Conservation (phyloP, 2,329 filamentous ascomycete genomes). For the Neospermospora avenae region DNA sequence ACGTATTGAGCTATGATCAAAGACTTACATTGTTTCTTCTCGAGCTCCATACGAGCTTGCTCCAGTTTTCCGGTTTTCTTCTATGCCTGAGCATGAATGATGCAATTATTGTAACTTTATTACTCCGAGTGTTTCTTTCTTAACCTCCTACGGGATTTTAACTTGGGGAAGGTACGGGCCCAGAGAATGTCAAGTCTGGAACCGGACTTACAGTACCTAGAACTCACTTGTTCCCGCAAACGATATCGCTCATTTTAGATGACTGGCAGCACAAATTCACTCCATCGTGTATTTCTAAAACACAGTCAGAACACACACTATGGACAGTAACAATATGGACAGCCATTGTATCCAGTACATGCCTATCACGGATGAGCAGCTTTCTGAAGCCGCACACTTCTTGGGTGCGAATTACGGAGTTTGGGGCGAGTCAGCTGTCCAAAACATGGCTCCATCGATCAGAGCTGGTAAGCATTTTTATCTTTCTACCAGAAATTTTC, state of each 20-base stretch:
- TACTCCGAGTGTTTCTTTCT: constrained; percentile 24
- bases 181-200: not conserved
- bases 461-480: not conserved
- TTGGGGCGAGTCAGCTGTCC: constrained; percentile 12
- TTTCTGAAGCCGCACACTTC: constrained; percentile 9
- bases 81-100: too few relatives aligned
- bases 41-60: too few relatives aligned
- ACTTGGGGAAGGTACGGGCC: constrained; percentile 32
- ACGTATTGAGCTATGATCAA: too few relatives aligned
- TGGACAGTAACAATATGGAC: not conserved
- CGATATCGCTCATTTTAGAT: not conserved
- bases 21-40: too few relatives aligned
- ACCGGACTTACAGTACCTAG: not conserved
- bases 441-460: constrained; percentile 6
- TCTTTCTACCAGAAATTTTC: not conserved
- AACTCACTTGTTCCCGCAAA: not conserved
- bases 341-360: not conserved
- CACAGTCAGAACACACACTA: not conserved
- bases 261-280: not conserved
- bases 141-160: constrained; percentile 36
- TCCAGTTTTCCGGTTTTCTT: not conserved
- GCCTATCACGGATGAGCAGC: constrained; percentile 9
- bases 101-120: not conserved
- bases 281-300: not conserved
- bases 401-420: constrained; percentile 20